Evolutionary conservation across 306 rosid genomes (phyloP).

Genomic region (Hippophae rhamnoides): DNA sequence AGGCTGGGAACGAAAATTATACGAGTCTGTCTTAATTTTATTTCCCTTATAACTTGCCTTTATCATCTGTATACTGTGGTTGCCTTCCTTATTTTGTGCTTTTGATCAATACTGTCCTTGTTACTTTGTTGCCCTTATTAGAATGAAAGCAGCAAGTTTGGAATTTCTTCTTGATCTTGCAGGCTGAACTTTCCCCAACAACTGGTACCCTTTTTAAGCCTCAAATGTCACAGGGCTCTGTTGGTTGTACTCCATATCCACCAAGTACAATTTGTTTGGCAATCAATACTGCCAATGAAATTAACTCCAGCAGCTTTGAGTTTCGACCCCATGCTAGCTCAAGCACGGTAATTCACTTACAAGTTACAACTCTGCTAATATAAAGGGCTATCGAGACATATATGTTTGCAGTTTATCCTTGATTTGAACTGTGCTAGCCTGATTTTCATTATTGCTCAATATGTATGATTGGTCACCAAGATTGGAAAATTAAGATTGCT

Average conservation of each 20-base stretch:
- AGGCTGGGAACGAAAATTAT: neutral
- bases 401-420: constrained; percentile 3
- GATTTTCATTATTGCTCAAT: too few species aligned
- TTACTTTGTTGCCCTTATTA: constrained; percentile 13
- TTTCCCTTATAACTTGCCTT: constrained; percentile 6
- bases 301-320: constrained; percentile 64
- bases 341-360: constrained; percentile 52
- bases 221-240: constrained; percentile 41
- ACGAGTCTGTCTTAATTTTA: constrained; percentile 1
- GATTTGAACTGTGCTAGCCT: neutral
- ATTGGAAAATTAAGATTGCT: neutral
- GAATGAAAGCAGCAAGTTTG: constrained; percentile 4
- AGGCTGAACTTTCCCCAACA: constrained; percentile 97
- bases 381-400: constrained; percentile 1
- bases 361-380: constrained; percentile 12
- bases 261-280: constrained; percentile 39
- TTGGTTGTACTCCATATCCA: constrained; percentile 40
- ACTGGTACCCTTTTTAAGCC: constrained; percentile 77
- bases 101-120: neutral
- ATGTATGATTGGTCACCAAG: too few species aligned
- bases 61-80: neutral
- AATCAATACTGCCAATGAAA: constrained; percentile 31
- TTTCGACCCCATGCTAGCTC: constrained; percentile 48
- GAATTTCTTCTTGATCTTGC: constrained; percentile 25
- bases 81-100: neutral